A percentile compares a stretch with the other conserved stretches of the same genome.
Conservation (phyloP, 345 rosid species). For the Jatropha curcas region DNA sequence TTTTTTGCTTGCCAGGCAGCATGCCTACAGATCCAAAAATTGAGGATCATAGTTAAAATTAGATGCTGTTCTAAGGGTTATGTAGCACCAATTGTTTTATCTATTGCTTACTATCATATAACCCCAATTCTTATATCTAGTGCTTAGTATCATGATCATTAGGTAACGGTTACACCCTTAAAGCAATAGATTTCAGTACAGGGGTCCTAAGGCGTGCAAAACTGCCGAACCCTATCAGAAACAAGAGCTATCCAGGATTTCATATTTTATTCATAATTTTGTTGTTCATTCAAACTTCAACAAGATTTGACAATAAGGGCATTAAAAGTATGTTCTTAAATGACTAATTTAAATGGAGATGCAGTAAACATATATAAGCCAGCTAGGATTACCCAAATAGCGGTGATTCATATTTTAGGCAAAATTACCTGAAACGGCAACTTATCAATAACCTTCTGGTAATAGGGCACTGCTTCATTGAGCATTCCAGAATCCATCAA, state of each 20-base stretch:
- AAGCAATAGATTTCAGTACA: too few species aligned
- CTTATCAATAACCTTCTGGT: conserved; percentile 65
- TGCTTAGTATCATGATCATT: too few species aligned
- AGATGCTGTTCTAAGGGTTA: too few species aligned
- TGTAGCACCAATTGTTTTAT: too few species aligned
- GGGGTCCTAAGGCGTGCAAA: background rate
- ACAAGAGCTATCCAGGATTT: background rate
- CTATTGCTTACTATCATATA: too few species aligned
- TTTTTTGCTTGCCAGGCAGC: too few species aligned
- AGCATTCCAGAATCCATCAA: conserved; percentile 82
- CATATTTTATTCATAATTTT: background rate
- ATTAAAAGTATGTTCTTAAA: background rate
- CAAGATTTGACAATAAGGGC: background rate
- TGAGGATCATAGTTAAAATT: too few species aligned
- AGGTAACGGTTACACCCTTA: too few species aligned
- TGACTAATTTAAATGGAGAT: background rate
- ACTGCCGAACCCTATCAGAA: background rate
- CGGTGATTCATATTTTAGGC: background rate
- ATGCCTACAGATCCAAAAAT: too few species aligned
- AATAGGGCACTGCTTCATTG: conserved; percentile 66
- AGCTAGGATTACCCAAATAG: background rate
- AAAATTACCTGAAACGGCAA: conserved; percentile 67
- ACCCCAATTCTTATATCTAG: too few species aligned
- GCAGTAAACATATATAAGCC: background rate
- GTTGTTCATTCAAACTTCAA: background rate